A percentile compares a stretch with the other conserved stretches of the same genome.
These are phyloP conservation scores for Aspergillus egyptiacus DNA, from an alignment of 495 filamentous ascomycete species.

Conservation along the genomic window DNA sequence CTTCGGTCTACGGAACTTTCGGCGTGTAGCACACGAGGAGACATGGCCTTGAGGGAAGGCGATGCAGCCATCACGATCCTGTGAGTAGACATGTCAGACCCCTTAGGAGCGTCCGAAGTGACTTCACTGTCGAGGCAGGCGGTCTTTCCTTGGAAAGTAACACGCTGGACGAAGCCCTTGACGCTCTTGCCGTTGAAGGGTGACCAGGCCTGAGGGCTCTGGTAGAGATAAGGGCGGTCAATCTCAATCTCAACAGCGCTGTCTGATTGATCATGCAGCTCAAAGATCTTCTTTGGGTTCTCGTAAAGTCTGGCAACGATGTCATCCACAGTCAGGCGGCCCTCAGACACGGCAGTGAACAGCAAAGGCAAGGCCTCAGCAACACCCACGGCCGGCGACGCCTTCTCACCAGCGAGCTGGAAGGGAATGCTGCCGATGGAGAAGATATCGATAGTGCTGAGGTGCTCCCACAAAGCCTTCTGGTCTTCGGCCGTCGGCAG, in stretches of 20 bases:
- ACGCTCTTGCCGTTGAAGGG: conserved; percentile 67
- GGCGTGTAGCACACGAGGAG: conserved; percentile 36
- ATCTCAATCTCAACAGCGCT: conserved; percentile 73
- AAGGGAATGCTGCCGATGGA: conserved; percentile 78
- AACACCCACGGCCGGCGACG: conserved; percentile 59
- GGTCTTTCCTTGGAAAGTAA: conserved; percentile 71
- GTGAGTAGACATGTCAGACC: conserved; percentile 74
- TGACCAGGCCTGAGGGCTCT: conserved; percentile 57
- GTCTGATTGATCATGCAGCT: conserved; percentile 75
- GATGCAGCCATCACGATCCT: conserved; percentile 47
- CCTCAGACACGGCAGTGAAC: conserved; percentile 71
- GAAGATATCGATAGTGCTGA: conserved; percentile 75
- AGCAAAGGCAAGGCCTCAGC: conserved; percentile 72
- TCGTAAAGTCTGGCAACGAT: conserved; percentile 66
- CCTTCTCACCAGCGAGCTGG: conserved; percentile 62
- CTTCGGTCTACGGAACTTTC: conserved; percentile 45
- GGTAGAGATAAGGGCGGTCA: conserved; percentile 56
- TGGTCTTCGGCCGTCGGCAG: conserved; percentile 69
- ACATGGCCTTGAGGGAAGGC: conserved; percentile 48
- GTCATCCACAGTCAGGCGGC: conserved; percentile 68
- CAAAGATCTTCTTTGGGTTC: conserved; percentile 80
- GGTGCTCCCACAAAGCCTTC: conserved; percentile 70
- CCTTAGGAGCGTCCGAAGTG: conserved; percentile 49
- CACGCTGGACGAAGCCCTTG: conserved; percentile 68
- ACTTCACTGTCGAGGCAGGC: conserved; percentile 69